A percentile compares a stretch with the other conserved stretches of the same genome.
Conservation (phyloP, 306 rosid species). For the Arachis stenosperma region DNA sequence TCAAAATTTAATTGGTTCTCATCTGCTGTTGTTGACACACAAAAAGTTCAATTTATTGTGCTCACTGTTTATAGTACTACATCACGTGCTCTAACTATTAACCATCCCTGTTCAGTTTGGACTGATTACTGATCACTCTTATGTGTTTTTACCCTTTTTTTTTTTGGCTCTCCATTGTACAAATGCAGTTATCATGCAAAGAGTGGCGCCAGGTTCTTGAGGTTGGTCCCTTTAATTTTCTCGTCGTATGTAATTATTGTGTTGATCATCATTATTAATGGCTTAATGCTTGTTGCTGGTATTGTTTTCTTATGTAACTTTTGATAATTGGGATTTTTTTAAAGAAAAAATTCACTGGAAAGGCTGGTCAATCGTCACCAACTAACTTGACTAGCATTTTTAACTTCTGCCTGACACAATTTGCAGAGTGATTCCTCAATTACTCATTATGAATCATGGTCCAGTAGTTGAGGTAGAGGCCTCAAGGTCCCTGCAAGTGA, state of each 20-base stretch:
- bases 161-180: background rate
- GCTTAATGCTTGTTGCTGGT: constrained; percentile 23
- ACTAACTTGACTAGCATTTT: constrained; percentile 37
- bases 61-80: background rate
- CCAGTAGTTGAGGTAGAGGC: constrained; percentile 67
- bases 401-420: constrained; percentile 59
- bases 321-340: constrained; percentile 34
- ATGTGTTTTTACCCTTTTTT: background rate
- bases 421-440: constrained; percentile 63
- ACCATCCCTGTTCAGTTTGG: constrained; percentile 27
- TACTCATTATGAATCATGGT: constrained; percentile 58
- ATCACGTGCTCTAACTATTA: background rate
- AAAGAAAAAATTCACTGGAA: constrained; percentile 30
- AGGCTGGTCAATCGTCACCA: constrained; percentile 44
- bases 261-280: constrained; percentile 22
- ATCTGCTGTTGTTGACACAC: background rate
- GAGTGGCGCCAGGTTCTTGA: constrained; percentile 93
- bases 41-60: constrained; percentile 11
- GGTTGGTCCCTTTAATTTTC: constrained; percentile 54
- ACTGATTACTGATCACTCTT: background rate
- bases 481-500: constrained; percentile 63
- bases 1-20: background rate
- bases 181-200: constrained; percentile 78
- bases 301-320: constrained; percentile 19
- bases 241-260: constrained; percentile 1